Evolutionary conservation across 163 green algal species (phyloP), one percentile per base, ranked within the genome.

Genomic region (Volvox carteri): DNA sequence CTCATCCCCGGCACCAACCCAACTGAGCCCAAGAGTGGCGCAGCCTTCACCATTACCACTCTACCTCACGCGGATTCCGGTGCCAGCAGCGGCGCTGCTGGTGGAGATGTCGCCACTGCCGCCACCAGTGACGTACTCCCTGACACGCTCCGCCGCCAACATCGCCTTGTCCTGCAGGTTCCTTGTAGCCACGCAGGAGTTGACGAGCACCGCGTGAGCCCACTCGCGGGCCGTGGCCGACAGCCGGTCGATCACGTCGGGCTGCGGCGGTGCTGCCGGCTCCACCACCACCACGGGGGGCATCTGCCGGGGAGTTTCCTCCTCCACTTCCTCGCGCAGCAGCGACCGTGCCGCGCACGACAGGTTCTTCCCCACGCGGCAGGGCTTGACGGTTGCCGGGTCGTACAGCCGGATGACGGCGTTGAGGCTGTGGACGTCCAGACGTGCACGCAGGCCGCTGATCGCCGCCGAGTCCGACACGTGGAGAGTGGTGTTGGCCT

Each of bases 351-450:
- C 72, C 84, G 11, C 84, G 19, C 30, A 11, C 28, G 30, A 8
- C 28, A 84, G 54, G 72, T 84, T 84, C 52, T 54, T 70, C 3
- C 25, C 72, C 41, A 68, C 4, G 4, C 54, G 72, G 54, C 65
- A 74, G 23, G 83, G 84, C 84, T 89, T 89, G 21, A 88, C 68
- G n/a, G 12, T 35, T 12, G 33, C 28, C 0, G 37, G 25, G 35
- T 81, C 68, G 48, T 88, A 88, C 41, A 89, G 84, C 19, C 84
- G 54, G 28, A 89, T 76, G 7, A 89, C 84, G 8, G 54, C 72
- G 41, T 52, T 41, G 4, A 84, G 12, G 19, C 41, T 39, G 41
- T 84, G 84, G 28, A 89, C 39, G 52, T 77, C 41, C 41, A 89
- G 72, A 18, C 23, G 72, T 21, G 41, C 54, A 11, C 42, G 37